These are phyloP conservation scores for Cynara cardunculus DNA, from an alignment of 129 eudicot genomes.

Conservation along the genomic window DNA sequence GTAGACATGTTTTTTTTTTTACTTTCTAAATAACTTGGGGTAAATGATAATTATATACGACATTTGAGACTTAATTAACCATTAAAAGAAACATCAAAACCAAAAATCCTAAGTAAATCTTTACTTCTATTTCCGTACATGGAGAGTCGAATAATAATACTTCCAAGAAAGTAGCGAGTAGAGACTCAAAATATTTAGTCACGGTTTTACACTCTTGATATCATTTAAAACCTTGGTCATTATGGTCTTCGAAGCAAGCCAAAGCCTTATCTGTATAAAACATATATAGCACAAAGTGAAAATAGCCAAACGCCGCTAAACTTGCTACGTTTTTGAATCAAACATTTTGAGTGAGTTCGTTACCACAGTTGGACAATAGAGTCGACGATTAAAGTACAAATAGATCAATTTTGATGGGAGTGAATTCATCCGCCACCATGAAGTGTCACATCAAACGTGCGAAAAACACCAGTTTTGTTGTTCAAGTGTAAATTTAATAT, in stretches of 20 bases:
- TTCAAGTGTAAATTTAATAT: conserved; percentile 46
- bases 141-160: no score
- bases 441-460: conserved; percentile 52
- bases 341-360: neutral
- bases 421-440: conserved; percentile 32
- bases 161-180: no score
- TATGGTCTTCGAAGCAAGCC: neutral
- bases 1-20: no score
- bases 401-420: conserved; percentile 23
- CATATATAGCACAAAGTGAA: neutral
- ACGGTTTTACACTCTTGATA: no score
- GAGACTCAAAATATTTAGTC: no score
- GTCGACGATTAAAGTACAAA: neutral
- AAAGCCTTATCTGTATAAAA: neutral
- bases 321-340: neutral
- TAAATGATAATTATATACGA: no score
- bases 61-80: no score
- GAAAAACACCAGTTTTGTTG: conserved; percentile 51
- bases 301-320: neutral
- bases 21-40: no score
- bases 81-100: no score
- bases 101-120: no score
- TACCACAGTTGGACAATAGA: neutral
- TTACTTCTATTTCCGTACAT: no score
- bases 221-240: neutral